Percentiles rank a stretch among this genome's conserved stretches.
phyloP scores from a whole-genome alignment of 1,284 basidiomycete species.

The Crepidotus sp. region DNA sequence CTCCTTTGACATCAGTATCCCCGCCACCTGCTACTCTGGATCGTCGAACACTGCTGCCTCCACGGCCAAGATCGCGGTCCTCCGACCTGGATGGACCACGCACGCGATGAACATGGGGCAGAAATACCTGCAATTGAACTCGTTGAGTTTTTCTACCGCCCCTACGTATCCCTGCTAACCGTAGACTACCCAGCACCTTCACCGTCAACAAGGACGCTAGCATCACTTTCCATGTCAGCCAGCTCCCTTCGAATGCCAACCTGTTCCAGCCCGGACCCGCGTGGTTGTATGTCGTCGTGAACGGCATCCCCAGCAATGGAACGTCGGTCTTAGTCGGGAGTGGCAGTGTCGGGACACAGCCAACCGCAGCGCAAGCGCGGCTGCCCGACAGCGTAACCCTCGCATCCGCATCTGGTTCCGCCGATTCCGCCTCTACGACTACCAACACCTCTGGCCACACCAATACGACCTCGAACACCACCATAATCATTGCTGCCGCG shows the following conservation, averaged over 20 bases:
- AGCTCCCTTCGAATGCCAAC: conserved; percentile 75
- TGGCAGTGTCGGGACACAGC: conserved; percentile 66
- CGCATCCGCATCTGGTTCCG: conserved; percentile 34
- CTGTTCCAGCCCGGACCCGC: conserved; percentile 83
- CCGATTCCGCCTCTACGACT: conserved; percentile 18
- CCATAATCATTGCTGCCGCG: conserved; percentile 38
- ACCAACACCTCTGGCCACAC: conserved; percentile 17
- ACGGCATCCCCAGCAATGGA: conserved; percentile 78
- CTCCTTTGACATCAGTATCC: conserved; percentile 59
- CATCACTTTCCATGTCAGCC: conserved; percentile 66
- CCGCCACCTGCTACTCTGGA: conserved; percentile 56
- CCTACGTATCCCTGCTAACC: conserved; percentile 43
- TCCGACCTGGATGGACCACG: conserved; percentile 87
- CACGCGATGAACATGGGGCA: conserved; percentile 97
- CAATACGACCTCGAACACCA: conserved; percentile 13
- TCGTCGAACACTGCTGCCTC: conserved; percentile 61
- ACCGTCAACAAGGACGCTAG: conserved; percentile 71
- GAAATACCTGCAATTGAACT: conserved; percentile 55
- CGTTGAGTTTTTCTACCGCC: neutral
- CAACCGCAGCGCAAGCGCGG: conserved; percentile 32
- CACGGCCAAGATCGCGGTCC: conserved; percentile 72
- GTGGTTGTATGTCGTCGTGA: conserved; percentile 70
- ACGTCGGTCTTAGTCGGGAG: conserved; percentile 69
- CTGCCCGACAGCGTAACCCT: conserved; percentile 47
- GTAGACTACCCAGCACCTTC: conserved; percentile 48